Conservation (phyloP, 306 rosid species). For the Rosa rugosa region DNA sequence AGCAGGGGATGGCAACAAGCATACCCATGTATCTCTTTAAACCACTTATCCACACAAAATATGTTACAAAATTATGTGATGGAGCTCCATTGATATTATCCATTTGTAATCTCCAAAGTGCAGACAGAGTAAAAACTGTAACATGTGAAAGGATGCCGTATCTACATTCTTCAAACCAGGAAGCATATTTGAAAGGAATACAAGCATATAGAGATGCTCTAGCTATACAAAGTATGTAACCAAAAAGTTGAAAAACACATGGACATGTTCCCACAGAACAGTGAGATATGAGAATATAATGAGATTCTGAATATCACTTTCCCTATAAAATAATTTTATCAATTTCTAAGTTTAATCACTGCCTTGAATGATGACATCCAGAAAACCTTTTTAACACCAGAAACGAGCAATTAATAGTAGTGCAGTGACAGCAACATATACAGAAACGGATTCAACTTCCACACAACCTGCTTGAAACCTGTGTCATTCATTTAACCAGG, state of each 20-base stretch:
- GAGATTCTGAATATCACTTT: background rate
- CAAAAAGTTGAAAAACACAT: background rate
- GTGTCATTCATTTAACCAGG: background rate
- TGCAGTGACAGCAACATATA: background rate
- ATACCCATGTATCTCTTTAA: conserved; percentile 95
- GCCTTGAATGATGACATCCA: background rate
- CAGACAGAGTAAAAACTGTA: background rate
- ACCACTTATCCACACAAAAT: conserved; percentile 79
- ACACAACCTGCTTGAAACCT: background rate
- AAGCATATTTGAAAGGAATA: background rate
- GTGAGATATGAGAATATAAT: background rate
- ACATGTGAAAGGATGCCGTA: background rate
- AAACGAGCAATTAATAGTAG: background rate
- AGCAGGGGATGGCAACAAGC: conserved; percentile 10
- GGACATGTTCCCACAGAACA: conserved; percentile 1
- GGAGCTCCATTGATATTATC: background rate
- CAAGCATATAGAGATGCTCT: background rate
- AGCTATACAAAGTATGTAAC: background rate
- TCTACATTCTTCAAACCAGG: background rate
- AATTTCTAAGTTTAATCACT: background rate
- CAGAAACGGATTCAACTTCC: background rate
- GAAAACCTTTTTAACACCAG: background rate
- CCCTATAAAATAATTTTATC: background rate
- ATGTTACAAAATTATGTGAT: background rate
- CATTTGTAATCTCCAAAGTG: background rate